These are phyloP conservation scores for Mitragyna speciosa DNA, from an alignment of 257 asterid species.

Conservation along the genomic window DNA sequence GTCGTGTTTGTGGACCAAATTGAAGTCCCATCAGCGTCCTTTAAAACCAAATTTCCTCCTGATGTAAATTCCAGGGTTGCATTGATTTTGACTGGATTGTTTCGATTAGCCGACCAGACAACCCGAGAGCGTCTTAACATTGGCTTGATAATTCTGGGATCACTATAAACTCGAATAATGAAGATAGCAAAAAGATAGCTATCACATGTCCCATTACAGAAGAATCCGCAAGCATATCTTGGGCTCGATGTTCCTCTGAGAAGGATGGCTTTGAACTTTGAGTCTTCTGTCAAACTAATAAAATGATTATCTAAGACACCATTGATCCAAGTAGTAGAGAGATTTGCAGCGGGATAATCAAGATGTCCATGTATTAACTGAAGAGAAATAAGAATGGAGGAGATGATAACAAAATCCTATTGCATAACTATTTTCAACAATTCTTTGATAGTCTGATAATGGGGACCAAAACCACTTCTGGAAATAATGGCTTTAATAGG, in stretches of 20 bases:
- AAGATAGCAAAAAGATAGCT: slow-evolving; percentile 41
- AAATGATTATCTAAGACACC: slow-evolving; percentile 34
- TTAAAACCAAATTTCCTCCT: slow-evolving; percentile 35
- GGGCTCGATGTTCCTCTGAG: slow-evolving; percentile 45
- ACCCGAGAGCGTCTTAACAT: slow-evolving; percentile 38
- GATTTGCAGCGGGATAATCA: slow-evolving; percentile 47
- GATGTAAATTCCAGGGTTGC: slow-evolving; percentile 39
- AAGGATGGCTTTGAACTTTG: slow-evolving; percentile 39
- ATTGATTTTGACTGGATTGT: slow-evolving; percentile 34
- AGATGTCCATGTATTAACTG: slow-evolving; percentile 31
- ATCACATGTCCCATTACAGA: slow-evolving; percentile 41
- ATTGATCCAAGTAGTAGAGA: slow-evolving; percentile 48
- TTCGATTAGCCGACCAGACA: slow-evolving; percentile 53
- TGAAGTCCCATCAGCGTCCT: slow-evolving; percentile 40
- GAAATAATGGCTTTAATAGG: neutral
- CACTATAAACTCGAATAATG: slow-evolving; percentile 38
- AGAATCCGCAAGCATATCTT: slow-evolving; percentile 47
- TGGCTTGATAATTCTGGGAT: slow-evolving; percentile 20
- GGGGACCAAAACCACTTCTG: neutral
- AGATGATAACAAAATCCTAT: neutral
- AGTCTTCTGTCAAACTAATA: slow-evolving; percentile 22
- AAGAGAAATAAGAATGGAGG: neutral
- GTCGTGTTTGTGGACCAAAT: slow-evolving; percentile 53
- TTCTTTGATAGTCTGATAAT: neutral
- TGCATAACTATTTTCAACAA: slow-evolving; percentile 12